Base-by-base conservation (phyloP, 169 alveolate species). In the Plasmodium falciparum region DNA sequence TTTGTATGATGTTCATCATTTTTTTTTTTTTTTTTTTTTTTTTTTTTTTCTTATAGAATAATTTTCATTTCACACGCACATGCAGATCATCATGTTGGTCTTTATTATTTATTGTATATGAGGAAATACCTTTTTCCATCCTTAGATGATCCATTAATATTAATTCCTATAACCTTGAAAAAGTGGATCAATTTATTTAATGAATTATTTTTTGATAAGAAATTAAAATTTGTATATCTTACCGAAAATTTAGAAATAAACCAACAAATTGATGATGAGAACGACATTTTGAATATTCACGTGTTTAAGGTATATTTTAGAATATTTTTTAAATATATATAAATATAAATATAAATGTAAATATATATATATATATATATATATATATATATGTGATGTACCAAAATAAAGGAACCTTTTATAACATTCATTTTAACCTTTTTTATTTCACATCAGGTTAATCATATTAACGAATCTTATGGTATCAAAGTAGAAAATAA, bases 51-150 rank as follows among this genome's bases (percentile, higher is more conserved):
- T 39, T 69, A 47, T 74, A 96, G 97, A 83, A 26, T 93, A 4
- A 75, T 93, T 20, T 94, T 95, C 72, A 93, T 96, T n/a, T 95
- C 98, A 17, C 98, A 96, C 83, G 89, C 95, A 12, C 98, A 96
- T 75, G 98, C 96, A 2, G 98, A 96, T 83, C 98, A 96, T 62
- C 97, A 94, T 66, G 67, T 93, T 88, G 98, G 98, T 20, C 83
- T 95, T 24, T 89, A 88, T 65, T 62, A 92, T 52, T 73, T 96
- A n/a, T 78, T 96, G 26, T 88, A 92, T 58, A 47, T 93, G 39
- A 94, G 94, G 24, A 88, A 91, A 15, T 54, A 54, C 7, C n/a
- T 93, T 1, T 86, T 49, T 52, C 95, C 95, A 39, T 67, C 58
- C 12, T 66, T 62, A 26, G 45, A 43, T 39, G 89, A 74, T 4